Base-by-base conservation (phyloP, 2,329 filamentous ascomycete genomes). In the Claviceps purpurea region DNA sequence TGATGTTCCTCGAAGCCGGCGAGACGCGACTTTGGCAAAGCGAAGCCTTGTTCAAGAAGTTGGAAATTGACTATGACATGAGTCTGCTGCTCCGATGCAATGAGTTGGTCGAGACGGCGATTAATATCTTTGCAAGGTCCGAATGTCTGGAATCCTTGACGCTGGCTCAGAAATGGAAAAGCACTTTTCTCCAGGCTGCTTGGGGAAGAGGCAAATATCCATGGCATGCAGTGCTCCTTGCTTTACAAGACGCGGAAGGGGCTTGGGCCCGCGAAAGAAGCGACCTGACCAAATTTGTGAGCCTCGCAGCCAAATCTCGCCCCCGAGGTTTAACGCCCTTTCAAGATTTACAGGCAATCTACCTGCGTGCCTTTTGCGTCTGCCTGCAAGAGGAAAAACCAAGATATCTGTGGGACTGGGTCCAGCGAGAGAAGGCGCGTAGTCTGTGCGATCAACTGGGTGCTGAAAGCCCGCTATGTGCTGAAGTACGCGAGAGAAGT, bases 241-340 rank as follows among this genome's bases (percentile, higher is more conserved):
- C 40, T 18, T 20, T 51, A 16, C 22, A n/a, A 20, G 30, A 43
- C 14, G 49, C 49, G 14, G 52, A 53, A 24, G 42, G 47, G 48
- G 52, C 52, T 14, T 47, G 44, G 43, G 44, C 42, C 5, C 26
- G 42, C 24, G 48, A 53, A 47, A 24, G 52, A 30, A 41, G 42
- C 18, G 49, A 50, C 42, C 30, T 51, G 40, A 20, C 30, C 20
- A 40, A 48, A 11, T 47, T 47, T 18, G 6, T 34, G 22, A 26
- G 52, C 42, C 34, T 51, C 10, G 52, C 42, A n/a, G 52, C 52
- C 8, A 30, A 41, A 6, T 50, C 43, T 14, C 42, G 46, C n/a
- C 7, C 37, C 20, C 47, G 26, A 18, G 4, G 3, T 5, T 22
- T 41, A 1, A 49, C 47, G 8, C 24, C 38, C 6, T 37, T 22